phyloP scores from a whole-genome alignment of 768 basidiomycete genomes.

The Boletus reticuloceps region DNA sequence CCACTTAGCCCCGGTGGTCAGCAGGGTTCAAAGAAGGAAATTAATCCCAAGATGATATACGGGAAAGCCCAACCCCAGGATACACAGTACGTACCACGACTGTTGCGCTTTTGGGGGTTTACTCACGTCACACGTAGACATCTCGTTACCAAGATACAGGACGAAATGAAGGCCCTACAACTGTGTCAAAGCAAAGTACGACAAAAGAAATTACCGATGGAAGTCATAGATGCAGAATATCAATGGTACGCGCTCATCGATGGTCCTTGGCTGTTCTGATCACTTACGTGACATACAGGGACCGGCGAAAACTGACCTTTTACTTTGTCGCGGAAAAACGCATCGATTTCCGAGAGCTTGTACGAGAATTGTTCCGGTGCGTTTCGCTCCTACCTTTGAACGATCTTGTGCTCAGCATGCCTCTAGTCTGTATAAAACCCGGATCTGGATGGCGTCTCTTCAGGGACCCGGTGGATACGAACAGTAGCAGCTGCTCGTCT shows the following conservation, averaged over 20 bases:
- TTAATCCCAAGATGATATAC: slow-evolving; percentile 96
- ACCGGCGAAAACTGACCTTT: slow-evolving; percentile 96
- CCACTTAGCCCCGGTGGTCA: slow-evolving; percentile 50
- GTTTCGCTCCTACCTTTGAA: background rate
- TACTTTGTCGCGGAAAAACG: slow-evolving; percentile 96
- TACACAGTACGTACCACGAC: slow-evolving; percentile 51
- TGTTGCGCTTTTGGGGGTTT: background rate
- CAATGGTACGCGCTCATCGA: slow-evolving; percentile 63
- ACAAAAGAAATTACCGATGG: slow-evolving; percentile 96
- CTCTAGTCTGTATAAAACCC: slow-evolving; percentile 81
- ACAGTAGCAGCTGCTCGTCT: slow-evolving; percentile 32
- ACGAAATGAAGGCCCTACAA: slow-evolving; percentile 89
- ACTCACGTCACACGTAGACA: slow-evolving; percentile 42
- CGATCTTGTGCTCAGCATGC: slow-evolving; percentile 1
- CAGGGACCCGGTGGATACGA: slow-evolving; percentile 48
- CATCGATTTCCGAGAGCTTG: slow-evolving; percentile 95
- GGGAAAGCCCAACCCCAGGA: slow-evolving; percentile 82
- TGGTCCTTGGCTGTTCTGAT: too few species aligned
- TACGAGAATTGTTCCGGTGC: slow-evolving; percentile 89
- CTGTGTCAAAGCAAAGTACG: slow-evolving; percentile 89
- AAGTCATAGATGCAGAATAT: slow-evolving; percentile 97
- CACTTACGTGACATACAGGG: slow-evolving; percentile 48
- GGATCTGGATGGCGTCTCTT: slow-evolving; percentile 93
- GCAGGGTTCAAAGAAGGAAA: slow-evolving; percentile 73
- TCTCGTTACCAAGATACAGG: slow-evolving; percentile 78